Evolutionary conservation across 2,329 filamentous ascomycete genomes (phyloP), one percentile per base, ranked within the genome.

Genomic region (Seiridium cupressi): DNA sequence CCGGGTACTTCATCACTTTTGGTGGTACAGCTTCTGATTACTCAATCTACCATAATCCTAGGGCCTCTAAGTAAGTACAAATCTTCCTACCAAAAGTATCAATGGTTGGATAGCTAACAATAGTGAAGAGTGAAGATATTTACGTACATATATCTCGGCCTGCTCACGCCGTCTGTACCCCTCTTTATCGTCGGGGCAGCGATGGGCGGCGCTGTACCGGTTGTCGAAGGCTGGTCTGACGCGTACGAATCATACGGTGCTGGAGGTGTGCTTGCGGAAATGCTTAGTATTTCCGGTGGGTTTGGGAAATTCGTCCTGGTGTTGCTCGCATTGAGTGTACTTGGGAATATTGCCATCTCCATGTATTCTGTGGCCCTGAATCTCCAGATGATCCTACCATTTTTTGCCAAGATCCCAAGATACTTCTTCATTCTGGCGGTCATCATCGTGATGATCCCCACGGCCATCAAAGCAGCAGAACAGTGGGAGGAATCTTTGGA

Each of bases 1-100:
- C 82, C 2, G 77, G 78, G 2, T 83, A 83, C 60, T 80, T 86
- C 49, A 73, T 86, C 61, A 82, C 80, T 1, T 87, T 85, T 67
- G 82, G 79, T 7, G 81, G 80, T 3, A 81, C 81, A 3, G 79
- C 78, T 0, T 83, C 81, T n/a, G 84, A 87, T 64, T 85, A 84
- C 61, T 79, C 80, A n/a, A 81, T 81, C 7, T 87, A 87, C 65
- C 80, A 84, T 70, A 73, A 77, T 55, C 78, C 81, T 3, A 69
- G 72, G 32, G 76, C 72, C 5, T 74, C 80, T 57, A 73, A 76
- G 69, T 78, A 69, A 61, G 74, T 64, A 42, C 9, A 26, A 1
- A 26, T 26, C 18, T 3, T 44, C 9, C 11, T 3, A 3, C 34
- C 6, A 34, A 11, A n/a, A 31, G n/a, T 6, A 6, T 51, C n/a